Percentiles rank a stretch among this genome's conserved stretches.
Evolutionary conservation across 768 basidiomycete species (phyloP).

Genomic region (Suillus lakei): DNA sequence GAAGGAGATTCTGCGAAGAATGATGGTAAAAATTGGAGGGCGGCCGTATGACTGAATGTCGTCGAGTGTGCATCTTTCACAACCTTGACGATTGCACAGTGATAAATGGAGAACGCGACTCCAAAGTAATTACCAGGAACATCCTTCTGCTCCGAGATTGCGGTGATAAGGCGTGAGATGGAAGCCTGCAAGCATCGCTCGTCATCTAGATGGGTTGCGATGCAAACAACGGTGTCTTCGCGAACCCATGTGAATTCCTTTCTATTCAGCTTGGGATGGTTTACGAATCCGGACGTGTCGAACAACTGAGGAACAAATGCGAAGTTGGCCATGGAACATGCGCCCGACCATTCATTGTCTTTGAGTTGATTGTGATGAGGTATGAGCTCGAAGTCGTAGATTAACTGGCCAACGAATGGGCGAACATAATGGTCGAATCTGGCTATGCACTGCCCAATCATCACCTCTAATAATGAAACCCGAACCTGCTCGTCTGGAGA

Average conservation of each 20-base stretch:
- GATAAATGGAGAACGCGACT: not conserved
- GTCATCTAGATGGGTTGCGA: conserved; percentile 28
- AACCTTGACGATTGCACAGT: not conserved
- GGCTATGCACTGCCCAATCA: not conserved
- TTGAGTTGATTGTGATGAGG: not conserved
- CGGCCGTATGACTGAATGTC: conserved; percentile 3
- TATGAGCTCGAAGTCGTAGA: not conserved
- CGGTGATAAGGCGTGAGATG: not conserved
- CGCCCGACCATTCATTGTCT: not conserved
- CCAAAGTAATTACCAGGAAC: not conserved
- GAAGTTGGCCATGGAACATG: conserved; percentile 1
- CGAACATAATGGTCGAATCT: not conserved
- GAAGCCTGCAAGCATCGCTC: conserved; percentile 15
- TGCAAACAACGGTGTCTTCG: conserved; percentile 6
- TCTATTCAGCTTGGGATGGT: too few relatives aligned
- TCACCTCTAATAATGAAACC: not conserved
- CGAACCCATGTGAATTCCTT: too few relatives aligned
- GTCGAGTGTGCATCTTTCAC: not conserved
- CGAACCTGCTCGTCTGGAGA: not conserved
- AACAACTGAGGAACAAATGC: not conserved
- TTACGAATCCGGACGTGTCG: not conserved
- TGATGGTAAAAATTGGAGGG: conserved; percentile 4
- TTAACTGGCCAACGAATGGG: not conserved
- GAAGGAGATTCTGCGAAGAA: conserved; percentile 2
- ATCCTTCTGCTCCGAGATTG: not conserved